phyloP scores from a whole-genome alignment of 495 filamentous ascomycete genomes.

The Talaromyces borbonicus region DNA sequence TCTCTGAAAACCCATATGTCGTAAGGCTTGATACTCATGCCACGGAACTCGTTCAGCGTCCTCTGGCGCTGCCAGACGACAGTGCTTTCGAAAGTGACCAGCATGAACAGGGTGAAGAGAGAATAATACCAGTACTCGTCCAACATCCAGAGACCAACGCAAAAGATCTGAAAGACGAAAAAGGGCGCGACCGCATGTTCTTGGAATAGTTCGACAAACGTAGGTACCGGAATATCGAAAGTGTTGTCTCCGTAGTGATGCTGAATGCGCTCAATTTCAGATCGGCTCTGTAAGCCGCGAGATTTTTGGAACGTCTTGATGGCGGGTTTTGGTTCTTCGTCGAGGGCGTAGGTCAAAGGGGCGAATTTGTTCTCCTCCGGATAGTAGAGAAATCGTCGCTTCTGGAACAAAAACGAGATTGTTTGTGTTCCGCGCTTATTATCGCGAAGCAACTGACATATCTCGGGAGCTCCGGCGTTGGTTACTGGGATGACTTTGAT shows the following conservation, averaged over 20 bases:
- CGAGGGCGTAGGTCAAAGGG: conserved; percentile 76
- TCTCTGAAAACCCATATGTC: conserved; percentile 81
- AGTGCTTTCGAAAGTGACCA: conserved; percentile 94
- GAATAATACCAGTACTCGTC: conserved; percentile 99
- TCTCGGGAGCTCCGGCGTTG: conserved; percentile 84
- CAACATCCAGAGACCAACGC: conserved; percentile 95
- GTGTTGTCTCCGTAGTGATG: conserved; percentile 95
- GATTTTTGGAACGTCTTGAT: conserved; percentile 69
- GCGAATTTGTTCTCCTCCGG: conserved; percentile 58
- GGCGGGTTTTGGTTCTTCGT: conserved; percentile 68
- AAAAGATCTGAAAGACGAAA: conserved; percentile 99
- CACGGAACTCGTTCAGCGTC: conserved; percentile 93
- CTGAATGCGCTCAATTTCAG: conserved; percentile 66
- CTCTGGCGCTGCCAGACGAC: conserved; percentile 98
- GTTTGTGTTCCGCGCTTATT: conserved; percentile 61
- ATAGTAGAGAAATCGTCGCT: conserved; percentile 87
- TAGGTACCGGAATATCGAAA: conserved; percentile 95
- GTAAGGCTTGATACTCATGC: conserved; percentile 99
- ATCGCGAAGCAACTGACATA: conserved; percentile 69
- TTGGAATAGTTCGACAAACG: conserved; percentile 90
- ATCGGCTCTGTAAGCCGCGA: conserved; percentile 56
- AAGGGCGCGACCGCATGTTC: conserved; percentile 98
- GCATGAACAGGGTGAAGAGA: conserved; percentile 96
- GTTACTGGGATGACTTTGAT: conserved; percentile 90
- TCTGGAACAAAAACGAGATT: conserved; percentile 92